Conservation (phyloP, 176 grass and related monocot genomes). For the Triticum aestivum region DNA sequence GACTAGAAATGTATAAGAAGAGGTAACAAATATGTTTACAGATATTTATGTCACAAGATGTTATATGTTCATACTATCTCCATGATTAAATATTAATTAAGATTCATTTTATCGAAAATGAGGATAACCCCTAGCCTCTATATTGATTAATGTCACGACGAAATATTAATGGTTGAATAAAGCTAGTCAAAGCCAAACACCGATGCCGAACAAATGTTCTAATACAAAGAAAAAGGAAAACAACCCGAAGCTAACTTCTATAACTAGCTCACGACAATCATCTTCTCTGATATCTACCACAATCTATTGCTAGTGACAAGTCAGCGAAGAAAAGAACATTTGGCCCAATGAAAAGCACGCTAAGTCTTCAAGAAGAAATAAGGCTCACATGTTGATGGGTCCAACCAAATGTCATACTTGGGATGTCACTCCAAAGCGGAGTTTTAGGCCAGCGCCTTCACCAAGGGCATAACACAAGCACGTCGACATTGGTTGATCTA, state of each 20-base stretch:
- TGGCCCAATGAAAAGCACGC: not conserved
- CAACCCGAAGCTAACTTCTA: not conserved
- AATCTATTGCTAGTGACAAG: not conserved
- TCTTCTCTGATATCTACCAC: not conserved
- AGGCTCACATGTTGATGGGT: not conserved
- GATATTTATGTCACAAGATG: not conserved
- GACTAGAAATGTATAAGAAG: slow-evolving; percentile 46
- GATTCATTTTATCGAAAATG: not conserved
- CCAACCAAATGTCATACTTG: not conserved
- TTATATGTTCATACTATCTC: not conserved
- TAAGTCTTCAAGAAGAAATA: not conserved
- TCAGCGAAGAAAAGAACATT: no score
- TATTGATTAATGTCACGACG: not conserved
- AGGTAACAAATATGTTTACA: slow-evolving; percentile 21
- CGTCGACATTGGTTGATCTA: no score
- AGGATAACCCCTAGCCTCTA: not conserved
- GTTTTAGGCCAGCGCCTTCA: no score
- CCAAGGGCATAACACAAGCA: no score
- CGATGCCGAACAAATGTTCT: not conserved
- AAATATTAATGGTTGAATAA: not conserved
- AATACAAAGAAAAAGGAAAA: not conserved
- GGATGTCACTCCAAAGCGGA: not conserved
- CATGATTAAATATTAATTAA: not conserved
- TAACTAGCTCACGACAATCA: not conserved
- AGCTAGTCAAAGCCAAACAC: not conserved